phyloP scores from a whole-genome alignment of 177 flowering plant species.

The Telopea speciosissima region DNA sequence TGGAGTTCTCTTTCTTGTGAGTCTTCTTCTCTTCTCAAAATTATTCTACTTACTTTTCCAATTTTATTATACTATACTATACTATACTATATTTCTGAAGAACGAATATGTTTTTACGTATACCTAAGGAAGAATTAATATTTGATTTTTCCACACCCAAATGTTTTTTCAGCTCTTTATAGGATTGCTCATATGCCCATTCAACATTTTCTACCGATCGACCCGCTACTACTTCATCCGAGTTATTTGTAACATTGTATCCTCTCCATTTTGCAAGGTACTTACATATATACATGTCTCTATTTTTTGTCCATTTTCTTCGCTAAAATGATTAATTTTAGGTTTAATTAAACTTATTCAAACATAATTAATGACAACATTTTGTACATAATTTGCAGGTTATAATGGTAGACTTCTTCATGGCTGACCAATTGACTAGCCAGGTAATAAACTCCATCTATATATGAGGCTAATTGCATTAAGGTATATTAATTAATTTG shows the following conservation, averaged over 20 bases:
- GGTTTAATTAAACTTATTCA: too few relatives aligned
- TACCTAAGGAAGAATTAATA: too few relatives aligned
- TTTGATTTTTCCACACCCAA: neutral
- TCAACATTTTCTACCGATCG: constrained; percentile 75
- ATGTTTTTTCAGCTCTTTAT: constrained; percentile 39
- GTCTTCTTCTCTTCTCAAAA: neutral
- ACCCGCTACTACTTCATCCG: constrained; percentile 81
- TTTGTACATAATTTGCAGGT: constrained; percentile 46
- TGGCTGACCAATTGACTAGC: constrained; percentile 99
- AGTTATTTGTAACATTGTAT: constrained; percentile 73
- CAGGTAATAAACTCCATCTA: constrained; percentile 54
- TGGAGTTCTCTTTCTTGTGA: constrained; percentile 72
- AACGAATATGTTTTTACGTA: too few relatives aligned
- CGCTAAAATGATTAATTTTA: neutral
- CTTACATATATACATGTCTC: neutral
- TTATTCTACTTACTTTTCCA: neutral
- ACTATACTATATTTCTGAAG: too few relatives aligned
- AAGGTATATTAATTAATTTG: too few relatives aligned
- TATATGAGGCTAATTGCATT: neutral
- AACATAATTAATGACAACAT: too few relatives aligned
- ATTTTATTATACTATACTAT: too few relatives aligned
- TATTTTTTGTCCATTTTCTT: too few relatives aligned
- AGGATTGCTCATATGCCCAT: constrained; percentile 66
- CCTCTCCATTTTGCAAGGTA: constrained; percentile 95
- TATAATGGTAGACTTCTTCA: constrained; percentile 88